Evolutionary conservation across 2,329 filamentous ascomycete species (phyloP).

Genomic region (Fusarium verticillioides): DNA sequence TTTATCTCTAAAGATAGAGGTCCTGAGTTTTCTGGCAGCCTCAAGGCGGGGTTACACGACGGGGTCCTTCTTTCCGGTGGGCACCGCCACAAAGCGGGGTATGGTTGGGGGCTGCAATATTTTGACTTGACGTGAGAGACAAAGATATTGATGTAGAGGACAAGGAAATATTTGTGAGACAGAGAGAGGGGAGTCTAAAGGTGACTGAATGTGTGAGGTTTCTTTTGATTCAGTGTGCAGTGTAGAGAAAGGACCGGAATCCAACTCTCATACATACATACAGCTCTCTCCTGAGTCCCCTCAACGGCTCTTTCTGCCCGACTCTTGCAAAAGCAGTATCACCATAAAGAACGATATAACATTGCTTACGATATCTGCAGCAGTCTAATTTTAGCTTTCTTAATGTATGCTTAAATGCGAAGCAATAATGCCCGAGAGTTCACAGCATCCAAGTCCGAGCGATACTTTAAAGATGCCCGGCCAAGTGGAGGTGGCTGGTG

Average conservation of each 20-base stretch:
- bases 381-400: neutral
- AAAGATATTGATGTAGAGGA: neutral
- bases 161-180: neutral
- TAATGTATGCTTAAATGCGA: neutral
- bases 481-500: conserved; percentile 40
- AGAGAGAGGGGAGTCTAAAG: fast-evolving
- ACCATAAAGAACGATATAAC: neutral
- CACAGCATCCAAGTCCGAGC: neutral
- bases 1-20: fast-evolving
- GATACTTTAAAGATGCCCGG: neutral
- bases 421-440: neutral
- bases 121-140: neutral
- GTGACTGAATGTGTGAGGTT: neutral
- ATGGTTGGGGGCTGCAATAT: neutral
- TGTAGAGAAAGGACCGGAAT: neutral
- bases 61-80: conserved; percentile 20
- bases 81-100: conserved; percentile 47
- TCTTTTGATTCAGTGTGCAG: neutral
- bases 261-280: neutral
- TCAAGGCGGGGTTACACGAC: conserved; percentile 24
- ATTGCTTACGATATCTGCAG: neutral
- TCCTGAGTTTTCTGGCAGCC: neutral
- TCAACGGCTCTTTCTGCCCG: neutral
- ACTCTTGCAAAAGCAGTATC: neutral
- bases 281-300: neutral